These are phyloP conservation scores for Globisporangium uncinulatum DNA, from an alignment of 352 stramenopile genomes.

Conservation along the genomic window DNA sequence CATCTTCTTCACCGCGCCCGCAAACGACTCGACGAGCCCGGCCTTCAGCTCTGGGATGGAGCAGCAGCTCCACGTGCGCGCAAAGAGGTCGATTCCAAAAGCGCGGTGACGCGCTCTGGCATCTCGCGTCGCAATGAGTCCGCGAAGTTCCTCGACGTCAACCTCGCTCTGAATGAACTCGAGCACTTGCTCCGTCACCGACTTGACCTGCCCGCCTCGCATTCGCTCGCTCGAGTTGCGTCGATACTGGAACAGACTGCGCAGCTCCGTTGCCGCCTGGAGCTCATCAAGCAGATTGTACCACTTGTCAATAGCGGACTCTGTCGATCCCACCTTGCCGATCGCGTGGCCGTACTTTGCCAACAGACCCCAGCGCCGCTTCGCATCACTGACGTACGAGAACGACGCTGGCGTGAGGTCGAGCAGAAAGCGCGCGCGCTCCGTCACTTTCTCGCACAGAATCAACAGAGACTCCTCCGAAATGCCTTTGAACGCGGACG, in stretches of 20 bases:
- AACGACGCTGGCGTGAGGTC: slow-evolving; percentile 73
- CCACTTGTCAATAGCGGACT: slow-evolving; percentile 69
- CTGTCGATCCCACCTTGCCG: slow-evolving; percentile 27
- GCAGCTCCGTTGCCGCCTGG: slow-evolving; percentile 65
- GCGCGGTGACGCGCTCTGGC: slow-evolving; percentile 32
- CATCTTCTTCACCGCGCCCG: slow-evolving; percentile 34
- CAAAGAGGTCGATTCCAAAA: slow-evolving; percentile 46
- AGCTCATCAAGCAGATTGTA: slow-evolving; percentile 76
- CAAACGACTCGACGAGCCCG: slow-evolving; percentile 47
- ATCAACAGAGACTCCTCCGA: slow-evolving; percentile 63
- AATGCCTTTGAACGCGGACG: slow-evolving; percentile 72
- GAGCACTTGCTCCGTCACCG: slow-evolving; percentile 75
- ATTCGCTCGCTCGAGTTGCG: slow-evolving; percentile 64
- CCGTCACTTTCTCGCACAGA: slow-evolving; percentile 70
- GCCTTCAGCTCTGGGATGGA: slow-evolving; percentile 21
- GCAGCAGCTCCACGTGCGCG: slow-evolving; percentile 21
- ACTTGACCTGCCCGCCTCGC: slow-evolving; percentile 44
- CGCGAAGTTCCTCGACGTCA: slow-evolving; percentile 45
- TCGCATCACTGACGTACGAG: slow-evolving; percentile 63
- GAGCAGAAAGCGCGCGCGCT: slow-evolving; percentile 61
- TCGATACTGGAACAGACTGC: slow-evolving; percentile 69
- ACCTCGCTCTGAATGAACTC: slow-evolving; percentile 84
- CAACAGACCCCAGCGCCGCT: slow-evolving; percentile 59
- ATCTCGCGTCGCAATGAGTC: slow-evolving; percentile 44
- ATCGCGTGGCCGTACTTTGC: slow-evolving; percentile 71